These are phyloP conservation scores for Apiospora marii DNA, from an alignment of 2,329 filamentous ascomycete species.

Conservation along the genomic window DNA sequence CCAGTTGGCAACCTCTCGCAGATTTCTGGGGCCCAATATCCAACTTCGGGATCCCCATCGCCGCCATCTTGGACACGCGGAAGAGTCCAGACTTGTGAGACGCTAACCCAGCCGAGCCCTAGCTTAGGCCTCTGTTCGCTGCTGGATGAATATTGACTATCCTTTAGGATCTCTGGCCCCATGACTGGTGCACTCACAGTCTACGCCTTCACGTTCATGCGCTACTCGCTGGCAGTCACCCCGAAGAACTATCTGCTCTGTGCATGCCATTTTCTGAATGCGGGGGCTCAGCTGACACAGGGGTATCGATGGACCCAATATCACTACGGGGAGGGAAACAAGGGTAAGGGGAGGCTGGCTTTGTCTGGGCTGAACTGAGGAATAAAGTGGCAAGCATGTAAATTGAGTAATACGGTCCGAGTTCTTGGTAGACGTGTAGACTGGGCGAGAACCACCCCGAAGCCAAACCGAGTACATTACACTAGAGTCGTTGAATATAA, in stretches of 20 bases:
- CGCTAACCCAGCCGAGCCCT: not conserved
- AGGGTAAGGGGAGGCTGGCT: not conserved
- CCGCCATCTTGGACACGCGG: constrained; percentile 66
- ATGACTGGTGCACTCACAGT: constrained; percentile 51
- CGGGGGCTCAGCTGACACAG: constrained; percentile 50
- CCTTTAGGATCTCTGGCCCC: constrained; percentile 48
- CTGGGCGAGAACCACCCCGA: too few relatives aligned
- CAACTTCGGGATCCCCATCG: constrained; percentile 69
- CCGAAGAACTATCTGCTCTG: constrained; percentile 54
- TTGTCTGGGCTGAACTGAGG: too few relatives aligned
- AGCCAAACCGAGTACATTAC: too few relatives aligned
- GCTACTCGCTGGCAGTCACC: constrained; percentile 52
- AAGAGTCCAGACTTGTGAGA: constrained; percentile 53
- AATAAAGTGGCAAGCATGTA: too few relatives aligned
- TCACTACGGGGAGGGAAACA: not conserved
- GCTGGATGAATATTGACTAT: constrained; percentile 56
- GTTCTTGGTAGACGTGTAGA: too few relatives aligned
- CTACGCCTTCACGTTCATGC: constrained; percentile 56
- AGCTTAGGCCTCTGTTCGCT: constrained; percentile 33
- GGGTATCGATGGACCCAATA: constrained; percentile 47
- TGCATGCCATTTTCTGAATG: constrained; percentile 52
- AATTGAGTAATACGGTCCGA: too few relatives aligned
- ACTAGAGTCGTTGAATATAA: too few relatives aligned
- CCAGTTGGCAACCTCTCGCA: constrained; percentile 37
- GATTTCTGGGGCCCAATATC: constrained; percentile 71